Evolutionary conservation across 495 filamentous ascomycete species (phyloP).

Genomic region (Neurospora africana): DNA sequence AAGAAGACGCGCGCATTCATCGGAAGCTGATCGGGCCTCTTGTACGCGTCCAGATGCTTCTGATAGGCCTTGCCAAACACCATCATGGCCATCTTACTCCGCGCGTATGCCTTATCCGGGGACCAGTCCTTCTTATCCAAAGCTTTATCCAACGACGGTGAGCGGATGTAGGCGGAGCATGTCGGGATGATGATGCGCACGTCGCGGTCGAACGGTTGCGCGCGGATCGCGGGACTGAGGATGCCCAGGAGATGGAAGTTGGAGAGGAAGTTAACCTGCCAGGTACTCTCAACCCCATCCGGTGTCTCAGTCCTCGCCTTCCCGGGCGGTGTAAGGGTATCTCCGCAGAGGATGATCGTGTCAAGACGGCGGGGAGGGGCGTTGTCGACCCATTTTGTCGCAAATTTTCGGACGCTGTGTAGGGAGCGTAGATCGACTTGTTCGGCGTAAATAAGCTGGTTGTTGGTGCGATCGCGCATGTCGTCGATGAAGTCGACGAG

Average conservation of each 20-base stretch:
- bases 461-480: slow-evolving; percentile 65
- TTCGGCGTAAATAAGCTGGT: slow-evolving; percentile 89
- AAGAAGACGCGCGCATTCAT: slow-evolving; percentile 70
- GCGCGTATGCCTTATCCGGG: slow-evolving; percentile 53
- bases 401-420: slow-evolving; percentile 81
- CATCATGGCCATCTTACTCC: slow-evolving; percentile 84
- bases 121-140: slow-evolving; percentile 40
- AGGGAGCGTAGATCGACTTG: slow-evolving; percentile 82
- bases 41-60: slow-evolving; percentile 71
- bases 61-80: slow-evolving; percentile 80
- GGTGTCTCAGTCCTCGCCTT: slow-evolving; percentile 42
- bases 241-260: slow-evolving; percentile 94
- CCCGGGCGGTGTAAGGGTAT: slow-evolving; percentile 57
- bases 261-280: slow-evolving; percentile 89
- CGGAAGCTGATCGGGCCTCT: slow-evolving; percentile 70
- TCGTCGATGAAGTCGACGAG: slow-evolving; percentile 87
- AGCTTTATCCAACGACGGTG: slow-evolving; percentile 44
- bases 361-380: slow-evolving; percentile 83
- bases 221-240: slow-evolving; percentile 73
- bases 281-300: slow-evolving; percentile 78
- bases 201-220: slow-evolving; percentile 87
- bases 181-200: slow-evolving; percentile 79
- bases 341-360: slow-evolving; percentile 80
- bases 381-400: slow-evolving; percentile 99
- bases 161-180: slow-evolving; percentile 75